These are phyloP conservation scores for Chalciporus pseudorubinellus DNA, from an alignment of 768 basidiomycete genomes.

Conservation along the genomic window DNA sequence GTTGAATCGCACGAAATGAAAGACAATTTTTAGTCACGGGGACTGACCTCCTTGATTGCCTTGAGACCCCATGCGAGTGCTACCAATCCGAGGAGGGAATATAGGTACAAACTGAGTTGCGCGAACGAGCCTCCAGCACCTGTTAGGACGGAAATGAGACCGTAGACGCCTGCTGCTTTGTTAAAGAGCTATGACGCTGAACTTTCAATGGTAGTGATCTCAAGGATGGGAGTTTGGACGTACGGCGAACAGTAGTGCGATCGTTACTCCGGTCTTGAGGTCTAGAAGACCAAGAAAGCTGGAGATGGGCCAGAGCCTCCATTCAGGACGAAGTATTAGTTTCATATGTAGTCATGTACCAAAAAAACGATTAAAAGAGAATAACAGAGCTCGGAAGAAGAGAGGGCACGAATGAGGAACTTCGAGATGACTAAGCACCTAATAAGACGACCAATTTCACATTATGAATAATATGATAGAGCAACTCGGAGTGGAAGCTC, in stretches of 20 bases:
- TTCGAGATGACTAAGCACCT: constrained; percentile 21
- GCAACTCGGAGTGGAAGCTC: too few relatives aligned
- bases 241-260: constrained; percentile 88
- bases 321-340: constrained; percentile 79
- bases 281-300: constrained; percentile 88
- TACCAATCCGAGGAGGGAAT: constrained; percentile 80
- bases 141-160: constrained; percentile 85
- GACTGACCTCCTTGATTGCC: constrained; percentile 77
- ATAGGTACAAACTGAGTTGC: constrained; percentile 90
- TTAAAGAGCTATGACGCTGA: constrained; percentile 67
- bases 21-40: background rate
- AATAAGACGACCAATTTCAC: too few relatives aligned
- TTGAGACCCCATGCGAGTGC: constrained; percentile 85
- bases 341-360: constrained; percentile 55
- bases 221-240: constrained; percentile 28
- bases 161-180: constrained; percentile 97
- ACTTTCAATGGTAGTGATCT: background rate
- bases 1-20: constrained; percentile 14
- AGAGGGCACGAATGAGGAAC: background rate
- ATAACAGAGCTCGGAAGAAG: background rate
- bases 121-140: constrained; percentile 92
- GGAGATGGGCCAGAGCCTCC: constrained; percentile 76
- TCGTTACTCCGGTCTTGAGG: constrained; percentile 89
- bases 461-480: too few relatives aligned
- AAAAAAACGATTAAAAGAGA: constrained; percentile 5